Conservation (phyloP, 257 asterid species). For the Salvia hispanica region DNA sequence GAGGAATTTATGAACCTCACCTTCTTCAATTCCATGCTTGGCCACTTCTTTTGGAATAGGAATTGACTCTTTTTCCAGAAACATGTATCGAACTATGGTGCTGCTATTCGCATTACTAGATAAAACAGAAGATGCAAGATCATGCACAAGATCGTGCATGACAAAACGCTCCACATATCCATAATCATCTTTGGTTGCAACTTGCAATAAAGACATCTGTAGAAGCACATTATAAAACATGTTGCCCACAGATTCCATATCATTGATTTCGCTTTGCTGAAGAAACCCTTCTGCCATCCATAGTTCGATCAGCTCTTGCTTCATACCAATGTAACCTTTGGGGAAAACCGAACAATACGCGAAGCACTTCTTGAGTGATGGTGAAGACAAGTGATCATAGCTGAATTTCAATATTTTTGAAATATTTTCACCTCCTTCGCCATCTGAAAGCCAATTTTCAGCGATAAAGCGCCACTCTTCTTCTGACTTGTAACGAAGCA, state of each 20-base stretch:
- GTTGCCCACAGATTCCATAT: background rate
- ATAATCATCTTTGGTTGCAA: background rate
- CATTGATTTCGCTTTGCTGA: background rate
- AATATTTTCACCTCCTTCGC: background rate
- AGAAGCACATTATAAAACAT: background rate
- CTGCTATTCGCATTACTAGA: background rate
- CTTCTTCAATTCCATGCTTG: too few species aligned
- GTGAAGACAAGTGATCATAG: background rate
- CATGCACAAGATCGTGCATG: conserved; percentile 3
- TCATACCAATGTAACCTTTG: background rate
- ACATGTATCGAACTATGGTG: too few species aligned
- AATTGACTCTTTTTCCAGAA: too few species aligned
- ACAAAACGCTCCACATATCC: background rate
- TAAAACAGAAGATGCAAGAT: background rate
- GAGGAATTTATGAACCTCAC: too few species aligned
- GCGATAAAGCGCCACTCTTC: background rate
- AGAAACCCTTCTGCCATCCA: conserved; percentile 10
- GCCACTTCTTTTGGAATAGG: background rate
- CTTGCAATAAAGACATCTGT: background rate
- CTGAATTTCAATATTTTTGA: background rate
- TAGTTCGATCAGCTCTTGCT: background rate
- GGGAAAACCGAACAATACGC: background rate
- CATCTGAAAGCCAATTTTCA: background rate
- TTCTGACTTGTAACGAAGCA: background rate
- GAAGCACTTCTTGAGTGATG: background rate